Evolutionary conservation across 257 asterid genomes (phyloP).

Genomic region (Plantago elongata): DNA sequence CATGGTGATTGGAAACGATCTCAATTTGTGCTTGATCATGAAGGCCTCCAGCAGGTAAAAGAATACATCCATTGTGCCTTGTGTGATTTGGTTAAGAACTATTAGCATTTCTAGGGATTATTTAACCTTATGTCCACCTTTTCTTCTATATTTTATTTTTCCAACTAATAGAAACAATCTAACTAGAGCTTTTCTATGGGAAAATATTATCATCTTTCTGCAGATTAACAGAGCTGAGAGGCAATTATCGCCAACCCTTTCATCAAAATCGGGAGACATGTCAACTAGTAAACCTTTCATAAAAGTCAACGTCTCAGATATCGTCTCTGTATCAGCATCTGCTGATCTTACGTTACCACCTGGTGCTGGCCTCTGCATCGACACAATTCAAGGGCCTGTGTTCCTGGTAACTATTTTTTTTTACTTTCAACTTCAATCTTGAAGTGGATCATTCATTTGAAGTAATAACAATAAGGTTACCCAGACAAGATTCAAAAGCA

Average conservation of each 20-base stretch:
- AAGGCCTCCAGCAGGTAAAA: constrained; percentile 85
- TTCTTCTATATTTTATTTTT: too few species aligned
- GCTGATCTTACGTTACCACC: constrained; percentile 96
- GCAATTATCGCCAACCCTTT: constrained; percentile 45
- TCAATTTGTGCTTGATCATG: constrained; percentile 80
- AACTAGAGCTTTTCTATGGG: neutral
- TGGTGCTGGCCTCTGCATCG: constrained; percentile 90
- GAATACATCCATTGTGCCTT: neutral
- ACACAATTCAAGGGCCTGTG: constrained; percentile 72
- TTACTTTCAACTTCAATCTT: neutral
- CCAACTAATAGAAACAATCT: too few species aligned
- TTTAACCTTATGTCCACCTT: too few species aligned
- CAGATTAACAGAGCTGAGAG: constrained; percentile 62
- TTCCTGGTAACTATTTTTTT: constrained; percentile 52
- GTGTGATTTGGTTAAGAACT: too few species aligned
- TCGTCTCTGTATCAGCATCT: constrained; percentile 70
- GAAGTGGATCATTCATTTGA: too few species aligned
- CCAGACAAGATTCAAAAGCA: too few species aligned
- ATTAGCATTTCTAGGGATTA: too few species aligned
- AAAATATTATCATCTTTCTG: constrained; percentile 13
- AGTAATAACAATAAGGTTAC: neutral
- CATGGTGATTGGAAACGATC: constrained; percentile 92
- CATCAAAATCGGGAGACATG: constrained; percentile 51
- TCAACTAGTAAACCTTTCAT: constrained; percentile 40
- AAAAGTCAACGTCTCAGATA: constrained; percentile 64